A percentile compares a stretch with the other conserved stretches of the same genome.
These are phyloP conservation scores for Phytophthora sojae DNA, from an alignment of 352 stramenopile species.

Conservation along the genomic window DNA sequence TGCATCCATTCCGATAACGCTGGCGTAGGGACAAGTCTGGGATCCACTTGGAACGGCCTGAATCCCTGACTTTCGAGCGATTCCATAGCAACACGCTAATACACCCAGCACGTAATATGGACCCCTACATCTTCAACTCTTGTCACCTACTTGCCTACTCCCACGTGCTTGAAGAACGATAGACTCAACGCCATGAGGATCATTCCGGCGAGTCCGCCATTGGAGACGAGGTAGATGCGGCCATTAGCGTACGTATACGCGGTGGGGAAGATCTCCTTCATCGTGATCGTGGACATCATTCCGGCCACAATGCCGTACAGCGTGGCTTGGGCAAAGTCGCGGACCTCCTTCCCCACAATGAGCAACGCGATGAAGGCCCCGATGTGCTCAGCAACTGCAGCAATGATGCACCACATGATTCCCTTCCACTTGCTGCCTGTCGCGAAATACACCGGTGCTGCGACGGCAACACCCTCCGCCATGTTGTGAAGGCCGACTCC, in stretches of 20 bases:
- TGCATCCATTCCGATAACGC: too few relatives aligned
- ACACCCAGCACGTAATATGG: neutral
- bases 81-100: too few relatives aligned
- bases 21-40: too few relatives aligned
- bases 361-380: slow-evolving; percentile 88
- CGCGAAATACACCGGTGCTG: slow-evolving; percentile 97
- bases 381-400: slow-evolving; percentile 92
- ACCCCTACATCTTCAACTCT: neutral
- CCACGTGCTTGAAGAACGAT: slow-evolving; percentile 84
- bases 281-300: slow-evolving; percentile 95
- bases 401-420: slow-evolving; percentile 93
- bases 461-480: slow-evolving; percentile 95
- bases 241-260: slow-evolving; percentile 90
- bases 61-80: too few relatives aligned
- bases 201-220: slow-evolving; percentile 88
- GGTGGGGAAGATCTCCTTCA: slow-evolving; percentile 93
- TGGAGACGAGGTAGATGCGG: slow-evolving; percentile 82
- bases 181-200: slow-evolving; percentile 90
- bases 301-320: slow-evolving; percentile 93
- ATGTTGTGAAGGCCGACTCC: slow-evolving; percentile 98
- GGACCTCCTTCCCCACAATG: slow-evolving; percentile 54
- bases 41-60: too few relatives aligned
- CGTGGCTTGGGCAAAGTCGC: slow-evolving; percentile 62
- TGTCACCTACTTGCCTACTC: slow-evolving; percentile 18
- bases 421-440: slow-evolving; percentile 94